Base-by-base conservation (phyloP, 2,329 filamentous ascomycete species). In the Colletotrichum sp. region DNA sequence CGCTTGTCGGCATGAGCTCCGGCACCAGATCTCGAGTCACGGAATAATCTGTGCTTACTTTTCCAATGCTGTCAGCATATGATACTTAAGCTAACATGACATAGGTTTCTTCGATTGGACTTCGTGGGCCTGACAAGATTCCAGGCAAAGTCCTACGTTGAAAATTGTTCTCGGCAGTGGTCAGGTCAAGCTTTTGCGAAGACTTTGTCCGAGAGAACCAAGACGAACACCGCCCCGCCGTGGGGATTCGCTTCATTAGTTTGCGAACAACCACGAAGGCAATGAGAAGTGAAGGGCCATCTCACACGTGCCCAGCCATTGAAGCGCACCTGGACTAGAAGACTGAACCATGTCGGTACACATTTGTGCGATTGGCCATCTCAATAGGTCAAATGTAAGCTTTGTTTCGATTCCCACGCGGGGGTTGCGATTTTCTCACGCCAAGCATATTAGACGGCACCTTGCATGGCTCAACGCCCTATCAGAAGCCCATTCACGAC, bases 171-270 rank as follows among this genome's bases (percentile, higher is more conserved):
- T 13, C 36, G 26, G 64, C 34, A 67, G 48, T 18, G 3, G 66
- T 70, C 24, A 38, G 43, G 18, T 66, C 71, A 75, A 76, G 74
- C 74, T 75, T 76, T 75, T 65, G 71, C 65, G 72, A 68, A 68
- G 64, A 26, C 48, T 73, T 73, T 73, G 43, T 68, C 70, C 73
- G 68, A 73, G 73, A 75, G 5, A 48, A 34, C 64, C 34, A 73
- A 73, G 73, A 65, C 28, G 13, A 56, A 60, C 30, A 16, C 28
- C 12, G 55, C 58, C 56, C 70, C 70, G 28, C 64, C 36, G 21
- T 73, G 73, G 64, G 18, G 34, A 36, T 36, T 21, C n/a, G 16
- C 64, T 61, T 6, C 8, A 64, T 38, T 18, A 36, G 32, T 24
- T 43, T 43, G 38, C 38, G 0, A 43, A 43, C 16, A 43, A 43